Base-by-base conservation (phyloP, 169 alveolate genomes). In the Toxoplasma gondii region DNA sequence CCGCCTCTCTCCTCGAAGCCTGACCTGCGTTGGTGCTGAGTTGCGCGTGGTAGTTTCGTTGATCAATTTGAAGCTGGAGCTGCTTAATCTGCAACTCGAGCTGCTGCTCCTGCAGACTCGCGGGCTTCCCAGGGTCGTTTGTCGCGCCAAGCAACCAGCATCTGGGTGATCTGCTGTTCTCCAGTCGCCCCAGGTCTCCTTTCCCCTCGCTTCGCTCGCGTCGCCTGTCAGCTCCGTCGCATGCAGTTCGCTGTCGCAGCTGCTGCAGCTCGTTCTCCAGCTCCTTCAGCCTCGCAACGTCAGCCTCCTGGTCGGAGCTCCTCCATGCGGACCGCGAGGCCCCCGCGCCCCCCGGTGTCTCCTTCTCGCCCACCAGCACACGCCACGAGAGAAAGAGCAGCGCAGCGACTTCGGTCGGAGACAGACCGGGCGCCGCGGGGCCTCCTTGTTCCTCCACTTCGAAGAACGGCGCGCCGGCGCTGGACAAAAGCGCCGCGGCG, bases 11-110 rank as follows among this genome's bases (percentile, higher is more conserved):
- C 4, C 86, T n/a, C 45, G 86, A 64, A 19, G 86, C n/a, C 74
- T 64, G n/a, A 64, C 74, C 74, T 64, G 74, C 74, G 29, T 31
- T 64, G 74, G 74, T 64, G 74, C 74, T 64, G 29, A 78, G 9
- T n/a, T 78, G 45, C n/a, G 12, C 45, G 29, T 78, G 86, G 39
- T 78, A 38, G 19, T 2, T 4, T 19, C 45, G 86, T 45, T 78
- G 86, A 10, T 78, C 86, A 2, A 78, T 78, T n/a, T 78, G 86
- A 16, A 78, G 86, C 45, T 78, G 49, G 29, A 78, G 86, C 86
- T 78, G 86, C n/a, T 38, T n/a, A 17, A 78, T 78, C 16, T 78
- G 39, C 44, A 78, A 16, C n/a, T 78, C 86, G 86, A 78, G 86
- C 22, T 78, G 86, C n/a, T 78, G 86, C 45, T 38, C 45, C 45